Conservation (phyloP, 257 asterid species). For the Penstemon davidsonii region DNA sequence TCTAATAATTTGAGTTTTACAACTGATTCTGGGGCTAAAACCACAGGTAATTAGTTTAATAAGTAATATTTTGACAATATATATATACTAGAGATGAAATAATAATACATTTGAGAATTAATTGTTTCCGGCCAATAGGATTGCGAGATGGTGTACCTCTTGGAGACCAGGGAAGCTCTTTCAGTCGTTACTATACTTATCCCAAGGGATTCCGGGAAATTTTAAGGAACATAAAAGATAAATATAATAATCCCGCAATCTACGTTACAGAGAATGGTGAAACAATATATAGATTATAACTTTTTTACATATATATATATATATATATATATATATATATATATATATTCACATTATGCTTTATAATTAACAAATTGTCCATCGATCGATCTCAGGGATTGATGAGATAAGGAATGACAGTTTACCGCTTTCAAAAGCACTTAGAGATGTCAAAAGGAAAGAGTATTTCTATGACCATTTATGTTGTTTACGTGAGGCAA, state of each 20-base stretch:
- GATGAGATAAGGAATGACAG: background rate
- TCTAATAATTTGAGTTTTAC: background rate
- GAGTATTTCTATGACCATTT: background rate
- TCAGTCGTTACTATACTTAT: background rate
- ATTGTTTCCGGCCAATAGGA: background rate
- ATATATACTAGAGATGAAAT: background rate
- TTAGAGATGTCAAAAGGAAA: background rate
- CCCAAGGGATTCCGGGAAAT: constrained; percentile 26
- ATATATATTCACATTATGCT: too few relatives aligned
- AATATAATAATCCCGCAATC: constrained; percentile 20
- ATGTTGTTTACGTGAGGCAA: background rate
- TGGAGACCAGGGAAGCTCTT: background rate
- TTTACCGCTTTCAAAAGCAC: background rate
- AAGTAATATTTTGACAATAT: background rate
- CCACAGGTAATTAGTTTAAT: background rate
- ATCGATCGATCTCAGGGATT: background rate
- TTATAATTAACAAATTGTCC: too few relatives aligned
- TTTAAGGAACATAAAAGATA: background rate
- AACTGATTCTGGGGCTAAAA: constrained; percentile 2
- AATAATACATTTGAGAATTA: too few relatives aligned
- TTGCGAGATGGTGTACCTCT: constrained; percentile 1
- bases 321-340: too few relatives aligned
- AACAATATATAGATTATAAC: too few relatives aligned
- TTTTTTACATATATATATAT: too few relatives aligned
- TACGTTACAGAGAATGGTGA: constrained; percentile 37